These are phyloP conservation scores for Aureobasidium vineae DNA, from an alignment of 2,329 filamentous ascomycete species.

Conservation along the genomic window DNA sequence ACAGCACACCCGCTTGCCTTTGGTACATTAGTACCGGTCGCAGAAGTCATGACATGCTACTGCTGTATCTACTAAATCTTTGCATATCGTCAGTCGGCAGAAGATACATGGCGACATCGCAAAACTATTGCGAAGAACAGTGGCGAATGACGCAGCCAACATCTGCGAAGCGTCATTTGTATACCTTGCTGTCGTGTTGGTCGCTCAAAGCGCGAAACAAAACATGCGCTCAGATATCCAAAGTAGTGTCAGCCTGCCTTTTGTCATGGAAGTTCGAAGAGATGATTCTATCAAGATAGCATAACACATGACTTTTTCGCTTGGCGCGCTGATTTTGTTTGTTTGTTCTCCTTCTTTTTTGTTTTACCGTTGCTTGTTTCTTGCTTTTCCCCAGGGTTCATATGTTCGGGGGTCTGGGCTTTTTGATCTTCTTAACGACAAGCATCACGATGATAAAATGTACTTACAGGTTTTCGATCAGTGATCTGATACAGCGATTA, in stretches of 20 bases:
- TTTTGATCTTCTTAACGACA: neutral
- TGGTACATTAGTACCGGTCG: neutral
- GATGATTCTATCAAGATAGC: neutral
- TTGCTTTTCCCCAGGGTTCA: neutral
- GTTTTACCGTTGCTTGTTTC: neutral
- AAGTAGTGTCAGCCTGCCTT: neutral
- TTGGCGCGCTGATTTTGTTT: no score
- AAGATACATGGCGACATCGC: neutral
- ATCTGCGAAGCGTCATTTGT: neutral
- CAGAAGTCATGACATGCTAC: neutral
- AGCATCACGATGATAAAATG: neutral
- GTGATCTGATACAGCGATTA: no score
- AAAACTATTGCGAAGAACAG: neutral
- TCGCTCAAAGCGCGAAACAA: neutral
- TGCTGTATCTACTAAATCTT: neutral
- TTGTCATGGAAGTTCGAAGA: neutral
- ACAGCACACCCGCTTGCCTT: neutral
- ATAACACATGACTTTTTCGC: neutral
- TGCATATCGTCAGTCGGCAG: neutral
- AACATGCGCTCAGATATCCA: neutral
- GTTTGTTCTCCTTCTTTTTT: neutral
- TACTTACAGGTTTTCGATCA: neutral
- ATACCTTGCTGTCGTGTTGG: neutral
- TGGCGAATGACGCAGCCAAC: conserved; percentile 9
- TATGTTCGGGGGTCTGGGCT: neutral